These are phyloP conservation scores for Phlebiopsis flavidoalba DNA, from an alignment of 768 basidiomycete genomes.

Conservation along the genomic window DNA sequence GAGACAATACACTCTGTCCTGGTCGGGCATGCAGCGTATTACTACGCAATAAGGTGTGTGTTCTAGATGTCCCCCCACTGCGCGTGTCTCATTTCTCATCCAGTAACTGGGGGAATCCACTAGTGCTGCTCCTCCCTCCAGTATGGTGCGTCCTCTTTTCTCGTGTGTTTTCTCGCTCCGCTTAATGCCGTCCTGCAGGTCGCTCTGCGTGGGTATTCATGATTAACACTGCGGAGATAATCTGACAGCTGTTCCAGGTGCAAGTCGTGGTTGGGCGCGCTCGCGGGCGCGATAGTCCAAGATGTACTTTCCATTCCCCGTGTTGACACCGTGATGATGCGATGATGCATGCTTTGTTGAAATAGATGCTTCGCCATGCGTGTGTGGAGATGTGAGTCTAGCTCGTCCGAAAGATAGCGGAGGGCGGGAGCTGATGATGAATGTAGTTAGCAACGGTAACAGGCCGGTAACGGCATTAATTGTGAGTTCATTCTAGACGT, in stretches of 20 bases:
- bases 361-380: slow-evolving; percentile 51
- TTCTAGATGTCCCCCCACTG: not conserved
- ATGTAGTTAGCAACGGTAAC: slow-evolving; percentile 52
- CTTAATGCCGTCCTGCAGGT: slow-evolving; percentile 13
- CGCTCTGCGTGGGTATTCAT: slow-evolving; percentile 14
- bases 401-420: not conserved
- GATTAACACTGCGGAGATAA: not conserved
- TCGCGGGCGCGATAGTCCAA: slow-evolving; percentile 56
- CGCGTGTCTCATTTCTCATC: not conserved
- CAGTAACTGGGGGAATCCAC: slow-evolving; percentile 22
- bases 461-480: slow-evolving; percentile 38
- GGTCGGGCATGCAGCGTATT: slow-evolving; percentile 49
- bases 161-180: not conserved
- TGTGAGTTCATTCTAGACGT: slow-evolving; percentile 28
- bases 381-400: slow-evolving; percentile 54
- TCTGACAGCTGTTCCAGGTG: not conserved
- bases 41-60: slow-evolving; percentile 49
- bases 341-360: not conserved
- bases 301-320: slow-evolving; percentile 31
- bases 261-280: slow-evolving; percentile 19
- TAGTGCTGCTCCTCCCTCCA: slow-evolving; percentile 15
- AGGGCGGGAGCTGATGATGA: not conserved
- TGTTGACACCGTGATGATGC: not conserved
- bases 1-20: slow-evolving; percentile 46
- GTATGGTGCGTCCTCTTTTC: slow-evolving; percentile 16